Conservation (phyloP, 345 rosid species). For the Eucalyptus caleyi region DNA sequence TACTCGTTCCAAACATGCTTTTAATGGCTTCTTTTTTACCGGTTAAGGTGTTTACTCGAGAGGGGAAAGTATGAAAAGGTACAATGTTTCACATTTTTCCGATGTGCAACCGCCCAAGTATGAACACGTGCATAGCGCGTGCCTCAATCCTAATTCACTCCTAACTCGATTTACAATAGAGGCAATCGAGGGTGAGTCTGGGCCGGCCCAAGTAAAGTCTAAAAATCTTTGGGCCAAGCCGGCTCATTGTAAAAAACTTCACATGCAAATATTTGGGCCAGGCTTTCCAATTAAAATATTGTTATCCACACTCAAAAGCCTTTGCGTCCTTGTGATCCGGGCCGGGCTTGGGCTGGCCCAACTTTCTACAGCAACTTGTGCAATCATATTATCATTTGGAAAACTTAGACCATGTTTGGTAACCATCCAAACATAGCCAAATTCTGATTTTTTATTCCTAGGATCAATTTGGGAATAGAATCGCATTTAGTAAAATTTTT, state of each 20-base stretch:
- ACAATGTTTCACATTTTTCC: background rate
- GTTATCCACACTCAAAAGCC: background rate
- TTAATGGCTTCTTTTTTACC: background rate
- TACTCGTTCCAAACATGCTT: background rate
- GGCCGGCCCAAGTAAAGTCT: background rate
- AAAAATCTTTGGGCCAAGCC: background rate
- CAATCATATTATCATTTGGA: background rate
- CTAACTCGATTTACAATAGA: background rate
- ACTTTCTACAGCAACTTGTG: background rate
- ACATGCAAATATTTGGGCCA: background rate
- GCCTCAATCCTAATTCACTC: background rate
- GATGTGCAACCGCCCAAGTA: background rate
- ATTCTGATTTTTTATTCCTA: no score
- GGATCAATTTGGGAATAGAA: no score
- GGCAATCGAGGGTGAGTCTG: background rate
- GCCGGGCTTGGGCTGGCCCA: background rate
- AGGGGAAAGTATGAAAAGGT: no score
- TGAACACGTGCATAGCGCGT: background rate
- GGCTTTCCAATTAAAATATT: background rate
- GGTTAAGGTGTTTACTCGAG: background rate
- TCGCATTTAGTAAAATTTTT: no score
- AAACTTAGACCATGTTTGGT: background rate
- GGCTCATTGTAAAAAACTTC: background rate
- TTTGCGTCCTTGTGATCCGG: background rate
- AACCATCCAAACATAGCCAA: no score